Percentiles rank a stretch among this genome's conserved stretches.
phyloP scores from a whole-genome alignment of 495 filamentous ascomycete species.

The Aspergillus ostianus region DNA sequence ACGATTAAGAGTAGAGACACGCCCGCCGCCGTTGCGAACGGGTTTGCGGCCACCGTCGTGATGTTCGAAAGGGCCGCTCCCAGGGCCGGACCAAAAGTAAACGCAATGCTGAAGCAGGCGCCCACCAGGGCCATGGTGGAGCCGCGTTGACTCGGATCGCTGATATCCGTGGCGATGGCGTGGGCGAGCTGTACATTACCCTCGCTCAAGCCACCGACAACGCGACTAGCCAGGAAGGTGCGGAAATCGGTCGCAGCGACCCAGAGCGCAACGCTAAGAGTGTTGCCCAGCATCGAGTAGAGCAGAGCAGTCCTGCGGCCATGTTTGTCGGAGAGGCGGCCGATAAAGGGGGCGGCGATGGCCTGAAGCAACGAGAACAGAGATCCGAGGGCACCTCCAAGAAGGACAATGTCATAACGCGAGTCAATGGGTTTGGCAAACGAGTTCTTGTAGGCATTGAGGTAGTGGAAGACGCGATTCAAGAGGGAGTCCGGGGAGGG shows the following conservation, averaged over 20 bases:
- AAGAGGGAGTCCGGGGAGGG: constrained; percentile 62
- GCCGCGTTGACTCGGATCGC: constrained; percentile 73
- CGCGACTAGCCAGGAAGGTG: constrained; percentile 86
- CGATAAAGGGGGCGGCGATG: constrained; percentile 88
- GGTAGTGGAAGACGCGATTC: constrained; percentile 70
- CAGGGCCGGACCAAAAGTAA: constrained; percentile 91
- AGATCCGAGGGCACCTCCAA: constrained; percentile 91
- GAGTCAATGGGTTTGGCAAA: constrained; percentile 93
- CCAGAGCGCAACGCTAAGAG: constrained; percentile 90
- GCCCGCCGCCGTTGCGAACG: constrained; percentile 85
- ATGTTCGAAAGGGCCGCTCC: constrained; percentile 79
- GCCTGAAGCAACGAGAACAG: constrained; percentile 94
- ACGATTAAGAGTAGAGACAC: constrained; percentile 81
- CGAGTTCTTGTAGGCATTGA: constrained; percentile 93
- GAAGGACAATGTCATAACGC: constrained; percentile 93
- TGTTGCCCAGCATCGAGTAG: constrained; percentile 92
- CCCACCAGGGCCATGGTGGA: constrained; percentile 95
- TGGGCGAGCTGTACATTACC: constrained; percentile 96
- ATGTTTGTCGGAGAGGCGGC: constrained; percentile 81
- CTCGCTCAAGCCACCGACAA: constrained; percentile 92
- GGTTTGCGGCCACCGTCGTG: constrained; percentile 77
- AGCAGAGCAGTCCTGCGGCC: constrained; percentile 87
- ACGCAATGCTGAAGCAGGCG: constrained; percentile 94
- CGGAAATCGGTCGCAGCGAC: constrained; percentile 89
- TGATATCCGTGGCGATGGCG: constrained; percentile 96